Evolutionary conservation across 2,329 filamentous ascomycete species (phyloP).

Genomic region (Tolypocladium paradoxum): DNA sequence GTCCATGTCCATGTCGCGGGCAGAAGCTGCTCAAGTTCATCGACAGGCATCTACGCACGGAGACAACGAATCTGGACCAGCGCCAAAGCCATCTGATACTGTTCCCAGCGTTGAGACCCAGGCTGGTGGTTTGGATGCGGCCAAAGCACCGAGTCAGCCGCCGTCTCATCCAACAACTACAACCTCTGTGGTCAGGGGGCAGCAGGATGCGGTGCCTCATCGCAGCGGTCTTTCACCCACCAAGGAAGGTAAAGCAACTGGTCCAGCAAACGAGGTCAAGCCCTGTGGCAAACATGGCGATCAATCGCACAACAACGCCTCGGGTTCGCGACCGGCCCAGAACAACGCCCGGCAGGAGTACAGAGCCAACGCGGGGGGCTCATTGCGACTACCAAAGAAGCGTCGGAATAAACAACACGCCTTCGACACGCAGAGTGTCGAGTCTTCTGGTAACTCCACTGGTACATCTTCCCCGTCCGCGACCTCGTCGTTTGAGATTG

Average conservation of each 20-base stretch:
- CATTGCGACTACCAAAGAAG: conserved; percentile 20
- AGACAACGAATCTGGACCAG: not conserved
- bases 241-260: not conserved
- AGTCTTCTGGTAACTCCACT: not conserved
- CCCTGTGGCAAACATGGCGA: not conserved
- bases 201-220: not conserved
- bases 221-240: not conserved
- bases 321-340: not conserved
- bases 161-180: too few relatives aligned
- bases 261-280: not conserved
- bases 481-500: not conserved
- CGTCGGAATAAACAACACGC: conserved; percentile 11
- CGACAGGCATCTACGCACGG: not conserved
- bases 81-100: too few relatives aligned
- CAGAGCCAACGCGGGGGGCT: conserved; percentile 19
- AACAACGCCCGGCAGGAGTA: conserved; percentile 9
- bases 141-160: too few relatives aligned
- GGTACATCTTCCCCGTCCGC: conserved; percentile 4
- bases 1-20: conserved; percentile 2
- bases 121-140: not conserved
- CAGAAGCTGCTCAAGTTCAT: not conserved
- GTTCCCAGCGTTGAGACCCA: not conserved
- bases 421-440: not conserved
- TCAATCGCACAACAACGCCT: not conserved
- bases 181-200: not conserved